phyloP scores from a whole-genome alignment of 2,329 filamentous ascomycete species.

The Clonostachys solani region DNA sequence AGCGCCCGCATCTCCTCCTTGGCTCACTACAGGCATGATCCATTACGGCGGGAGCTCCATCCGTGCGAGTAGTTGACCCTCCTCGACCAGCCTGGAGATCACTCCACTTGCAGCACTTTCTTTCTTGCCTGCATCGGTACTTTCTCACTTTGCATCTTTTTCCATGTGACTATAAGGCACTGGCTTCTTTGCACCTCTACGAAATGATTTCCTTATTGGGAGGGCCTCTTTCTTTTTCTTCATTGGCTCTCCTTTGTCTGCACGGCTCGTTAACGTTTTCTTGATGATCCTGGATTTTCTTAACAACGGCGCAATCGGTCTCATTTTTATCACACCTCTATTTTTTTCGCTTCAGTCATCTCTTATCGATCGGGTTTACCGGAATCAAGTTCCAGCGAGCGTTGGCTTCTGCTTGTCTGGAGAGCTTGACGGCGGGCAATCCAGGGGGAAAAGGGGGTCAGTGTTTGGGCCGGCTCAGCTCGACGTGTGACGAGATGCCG shows the following conservation, averaged over 20 bases:
- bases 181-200: slow-evolving; percentile 1
- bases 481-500: not conserved
- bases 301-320: slow-evolving; percentile 1
- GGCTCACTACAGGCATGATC: too few relatives aligned
- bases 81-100: not conserved
- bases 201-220: slow-evolving; percentile 2
- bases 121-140: not conserved
- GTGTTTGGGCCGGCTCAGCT: not conserved
- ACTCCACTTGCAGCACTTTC: not conserved
- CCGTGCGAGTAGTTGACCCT: not conserved
- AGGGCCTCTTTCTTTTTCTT: not conserved
- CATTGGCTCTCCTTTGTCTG: not conserved
- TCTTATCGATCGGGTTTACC: not conserved
- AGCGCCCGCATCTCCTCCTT: too few relatives aligned
- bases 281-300: slow-evolving; percentile 3
- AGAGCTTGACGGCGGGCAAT: not conserved
- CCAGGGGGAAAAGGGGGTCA: not conserved
- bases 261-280: not conserved
- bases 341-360: slow-evolving; percentile 2
- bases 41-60: too few relatives aligned
- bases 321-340: slow-evolving; percentile 1
- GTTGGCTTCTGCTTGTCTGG: not conserved
- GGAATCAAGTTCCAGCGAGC: too few relatives aligned
- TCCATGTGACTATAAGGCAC: not conserved
- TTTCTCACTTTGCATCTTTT: not conserved